Evolutionary conservation across 2,329 filamentous ascomycete species (phyloP), one percentile per base, ranked within the genome.

Genomic region (Colletotrichum sublineola): DNA sequence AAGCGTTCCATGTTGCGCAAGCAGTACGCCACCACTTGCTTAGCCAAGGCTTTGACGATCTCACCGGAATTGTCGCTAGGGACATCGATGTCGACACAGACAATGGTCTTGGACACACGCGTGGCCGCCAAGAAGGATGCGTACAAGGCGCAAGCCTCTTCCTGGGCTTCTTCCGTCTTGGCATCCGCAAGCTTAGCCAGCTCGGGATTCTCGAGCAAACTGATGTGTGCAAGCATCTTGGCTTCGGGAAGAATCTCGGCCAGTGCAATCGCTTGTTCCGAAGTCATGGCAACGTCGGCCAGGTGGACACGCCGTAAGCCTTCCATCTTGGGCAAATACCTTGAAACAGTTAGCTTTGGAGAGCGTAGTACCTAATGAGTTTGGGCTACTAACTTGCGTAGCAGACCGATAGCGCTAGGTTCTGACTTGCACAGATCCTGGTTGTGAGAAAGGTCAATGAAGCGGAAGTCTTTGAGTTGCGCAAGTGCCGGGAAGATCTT

Each of bases 1-100:
- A 93, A 89, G 12, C 89, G 89, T 80, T 97, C 94, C 86, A 99
- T 92, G 77, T 99, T 99, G 69, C 93, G 91, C 74, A 99, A 87
- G 74, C 94, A 97, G 81, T 98, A 98, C 0, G 94, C 96, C 55
- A 98, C 92, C n/a, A 97, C 93, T 80, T 97, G 95, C 78, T 96
- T 97, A 0, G 95, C 95, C 76, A 98, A 87, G 3, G 95, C 95
- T 81, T 95, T 97, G 77, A 98, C 93, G 33, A 98, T 90, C 80
- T 98, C 96, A 67, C 93, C 94, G n/a, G 93, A 93, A 68, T 94
- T 91, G 31, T 91, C 86, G 42, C 88, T 91, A 0, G 96, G 96
- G 2, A 97, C 91, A 76, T 98, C 95, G 71, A 98, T 94, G 79
- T 98, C 96, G 72, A 99, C 89, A 71, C 94, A 96, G 40, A 98